Base-by-base conservation (phyloP, 352 stramenopile species). In the Phytophthora tentaculata region DNA sequence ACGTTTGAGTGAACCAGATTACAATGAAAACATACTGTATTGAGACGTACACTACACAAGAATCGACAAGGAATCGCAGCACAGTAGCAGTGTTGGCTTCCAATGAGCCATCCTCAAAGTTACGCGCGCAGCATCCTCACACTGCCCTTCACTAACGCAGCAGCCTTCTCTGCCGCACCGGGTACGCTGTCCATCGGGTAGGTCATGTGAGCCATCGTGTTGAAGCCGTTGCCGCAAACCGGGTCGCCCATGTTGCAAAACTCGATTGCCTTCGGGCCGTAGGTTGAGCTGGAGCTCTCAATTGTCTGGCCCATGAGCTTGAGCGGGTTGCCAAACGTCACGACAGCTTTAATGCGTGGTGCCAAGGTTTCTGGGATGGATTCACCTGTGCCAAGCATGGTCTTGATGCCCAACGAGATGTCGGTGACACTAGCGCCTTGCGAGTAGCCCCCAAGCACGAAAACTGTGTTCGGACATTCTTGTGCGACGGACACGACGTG, bases 311-410 rank as follows among this genome's bases (percentile, higher is more conserved):
- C 69, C 44, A 60, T 60, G 43, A 76, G 53, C 20, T 62, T 64
- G 16, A 76, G 47, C 5, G 69, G 64, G 45, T 76, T 76, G 22
- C 69, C 69, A 37, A 77, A 79, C 17, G 59, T 73, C 43, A 76
- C 71, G 23, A 79, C 55, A 1, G 67, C 71, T 49, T 72, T 73
- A 54, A 75, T 78, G 32, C 71, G 66, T n/a, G 66, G 47, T 2
- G 66, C 61, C 12, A 73, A 22, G 1, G 49, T 23, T 29, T 69
- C 59, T 10, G 57, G 66, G 23, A 77, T 77, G 9, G 16, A 44
- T 8, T 61, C 13, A 13, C 64, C 68, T 0, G 49, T 19, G 24
- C 62, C 68, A 12, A 76, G 48, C 35, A 56, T 53, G 9, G 64
- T 77, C 16, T 55, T 61, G 47, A 74, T 74, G 2, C 71, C 66